These are phyloP conservation scores for Eucalyptus pauciflora DNA, from an alignment of 345 rosid species.

Conservation along the genomic window DNA sequence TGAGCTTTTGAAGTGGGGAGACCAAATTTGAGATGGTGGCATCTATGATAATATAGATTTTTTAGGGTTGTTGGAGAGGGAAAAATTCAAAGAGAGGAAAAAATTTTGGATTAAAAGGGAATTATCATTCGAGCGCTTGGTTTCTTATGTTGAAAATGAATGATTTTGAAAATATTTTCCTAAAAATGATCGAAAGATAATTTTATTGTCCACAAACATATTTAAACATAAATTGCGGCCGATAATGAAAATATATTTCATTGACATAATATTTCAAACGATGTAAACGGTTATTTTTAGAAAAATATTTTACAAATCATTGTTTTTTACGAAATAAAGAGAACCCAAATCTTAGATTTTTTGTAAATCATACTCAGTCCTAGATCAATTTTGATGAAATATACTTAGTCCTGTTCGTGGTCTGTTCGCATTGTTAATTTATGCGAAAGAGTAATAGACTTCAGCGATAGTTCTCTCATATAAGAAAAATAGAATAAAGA, in stretches of 20 bases:
- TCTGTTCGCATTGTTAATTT: not conserved
- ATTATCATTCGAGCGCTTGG: not conserved
- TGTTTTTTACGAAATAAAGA: not conserved
- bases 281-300: fast-evolving
- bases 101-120: not conserved
- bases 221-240: not conserved
- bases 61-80: not conserved
- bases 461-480: not conserved
- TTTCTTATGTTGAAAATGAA: not conserved
- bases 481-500: not conserved
- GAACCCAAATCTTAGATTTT: not conserved
- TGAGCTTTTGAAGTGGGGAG: not conserved
- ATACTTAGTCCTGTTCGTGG: not conserved
- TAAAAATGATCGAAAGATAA: not conserved
- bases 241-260: not conserved
- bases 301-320: not conserved
- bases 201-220: not conserved
- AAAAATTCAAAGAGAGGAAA: not conserved
- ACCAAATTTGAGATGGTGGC: not conserved
- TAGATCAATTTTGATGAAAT: not conserved
- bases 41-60: not conserved
- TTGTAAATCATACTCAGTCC: not conserved
- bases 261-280: fast-evolving
- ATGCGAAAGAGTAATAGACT: not conserved
- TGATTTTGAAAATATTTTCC: fast-evolving